These are phyloP conservation scores for Candida incommunis DNA, from an alignment of 805 yeast genomes.

Conservation along the genomic window DNA sequence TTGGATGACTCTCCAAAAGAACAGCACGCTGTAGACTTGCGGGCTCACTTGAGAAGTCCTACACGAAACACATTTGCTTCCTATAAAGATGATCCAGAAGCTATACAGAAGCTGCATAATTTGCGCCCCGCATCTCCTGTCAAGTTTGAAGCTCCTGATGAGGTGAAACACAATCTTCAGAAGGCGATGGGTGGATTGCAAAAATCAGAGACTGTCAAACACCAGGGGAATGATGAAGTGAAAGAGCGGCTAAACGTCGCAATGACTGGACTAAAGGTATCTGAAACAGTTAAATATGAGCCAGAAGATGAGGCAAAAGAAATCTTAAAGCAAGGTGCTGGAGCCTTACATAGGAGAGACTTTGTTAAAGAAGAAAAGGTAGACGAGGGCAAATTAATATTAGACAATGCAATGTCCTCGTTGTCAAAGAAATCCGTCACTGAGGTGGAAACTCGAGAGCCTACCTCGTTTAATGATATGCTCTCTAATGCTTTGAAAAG, in stretches of 20 bases:
- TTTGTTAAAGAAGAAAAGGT: neutral
- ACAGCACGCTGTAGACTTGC: neutral
- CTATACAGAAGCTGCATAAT: conserved; percentile 8
- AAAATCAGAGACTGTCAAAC: conserved; percentile 10
- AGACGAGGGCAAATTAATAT: neutral
- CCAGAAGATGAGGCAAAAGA: neutral
- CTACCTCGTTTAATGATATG: conserved; percentile 6
- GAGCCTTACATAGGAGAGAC: neutral
- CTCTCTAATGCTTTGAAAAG: conserved; percentile 6
- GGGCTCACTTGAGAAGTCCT: neutral
- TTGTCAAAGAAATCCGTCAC: neutral
- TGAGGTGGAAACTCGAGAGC: neutral
- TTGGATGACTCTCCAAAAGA: neutral
- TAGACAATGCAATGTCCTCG: neutral
- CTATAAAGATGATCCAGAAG: conserved; percentile 7
- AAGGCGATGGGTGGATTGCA: conserved; percentile 10
- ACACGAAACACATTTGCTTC: neutral
- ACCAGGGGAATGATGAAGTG: conserved; percentile 9
- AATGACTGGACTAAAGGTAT: neutral
- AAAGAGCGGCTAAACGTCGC: conserved; percentile 6
- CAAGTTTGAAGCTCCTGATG: conserved; percentile 6
- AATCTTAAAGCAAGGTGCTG: neutral
- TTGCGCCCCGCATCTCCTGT: conserved; percentile 9
- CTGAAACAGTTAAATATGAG: neutral
- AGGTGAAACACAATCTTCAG: conserved; percentile 9